Base-by-base conservation (phyloP, 1,284 basidiomycete species). In the Microbotryum intermedium region DNA sequence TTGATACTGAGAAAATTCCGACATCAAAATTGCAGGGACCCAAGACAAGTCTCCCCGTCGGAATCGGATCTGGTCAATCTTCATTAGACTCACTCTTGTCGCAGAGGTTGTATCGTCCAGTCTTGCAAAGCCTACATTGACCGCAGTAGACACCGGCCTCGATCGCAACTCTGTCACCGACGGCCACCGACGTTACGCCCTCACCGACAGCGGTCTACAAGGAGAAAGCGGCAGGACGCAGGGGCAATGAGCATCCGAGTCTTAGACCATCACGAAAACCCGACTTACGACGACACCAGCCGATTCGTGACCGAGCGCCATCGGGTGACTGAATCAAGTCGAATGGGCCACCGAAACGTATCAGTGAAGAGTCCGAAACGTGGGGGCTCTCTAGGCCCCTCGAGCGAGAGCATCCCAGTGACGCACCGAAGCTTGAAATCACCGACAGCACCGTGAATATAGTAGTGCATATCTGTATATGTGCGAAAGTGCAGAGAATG, bases 81-180 rank as follows among this genome's bases (percentile, higher is more conserved):
- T 21, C 18, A 49, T 4, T 23, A 20, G 6, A 26, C 62, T 43
- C 43, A 67, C 70, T 75, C 51, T 72, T 67, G 6, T 84, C 84
- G 81, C 93, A 97, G 61, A 97, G 83, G 78, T 97, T 97, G 79
- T 97, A 97, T 45, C 89, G 82, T n/a, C 88, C 89, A 52, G 80
- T 79, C 46, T 67, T 65, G 65, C 76, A 77, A 50, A 71, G 70
- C 28, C 72, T 69, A 70, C 79, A 81, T 50, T 79, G 79, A 61
- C 82, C 83, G 78, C 92, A 97, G 79, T 85, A 85, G 71, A 92
- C 82, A 46, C 93, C 93, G 13, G 90, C 88, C 75, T 97, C 93
- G 72, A 97, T 87, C 20, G 92, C 93, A 54, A 97, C 91, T 53
- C 89, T 83, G 75, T 92, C 88, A 51, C 93, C 92, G 26, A 87